These are phyloP conservation scores for Pseudohalonectria lignicola DNA, from an alignment of 2,329 filamentous ascomycete genomes.

Conservation along the genomic window DNA sequence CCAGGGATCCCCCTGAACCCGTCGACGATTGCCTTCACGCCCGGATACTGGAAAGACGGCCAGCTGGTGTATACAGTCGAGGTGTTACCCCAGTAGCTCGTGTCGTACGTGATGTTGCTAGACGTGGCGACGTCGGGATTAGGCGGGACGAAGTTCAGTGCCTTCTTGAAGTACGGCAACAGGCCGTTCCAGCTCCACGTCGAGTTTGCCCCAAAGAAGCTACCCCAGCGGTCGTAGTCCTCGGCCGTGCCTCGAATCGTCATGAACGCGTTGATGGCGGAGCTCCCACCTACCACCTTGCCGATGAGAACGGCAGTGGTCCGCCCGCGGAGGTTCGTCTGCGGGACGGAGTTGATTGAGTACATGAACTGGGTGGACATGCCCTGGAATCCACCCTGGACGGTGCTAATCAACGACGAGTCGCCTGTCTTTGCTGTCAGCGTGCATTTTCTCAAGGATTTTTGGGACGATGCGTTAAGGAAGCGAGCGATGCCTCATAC, in stretches of 20 bases:
- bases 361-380: constrained; percentile 11
- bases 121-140: constrained; percentile 9
- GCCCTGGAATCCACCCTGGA: constrained; percentile 9
- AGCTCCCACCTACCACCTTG: constrained; percentile 23
- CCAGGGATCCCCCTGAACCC: constrained; percentile 24
- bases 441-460: no score
- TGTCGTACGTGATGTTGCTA: constrained; percentile 20
- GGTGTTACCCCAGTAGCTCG: constrained; percentile 21
- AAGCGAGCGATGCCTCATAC: no score
- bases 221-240: constrained; percentile 22
- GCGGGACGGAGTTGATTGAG: constrained; percentile 16
- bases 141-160: constrained; percentile 8
- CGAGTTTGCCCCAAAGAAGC: constrained; percentile 12
- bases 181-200: constrained; percentile 13
- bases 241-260: constrained; percentile 19
- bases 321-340: constrained; percentile 14
- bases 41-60: constrained; percentile 24
- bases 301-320: constrained; percentile 12
- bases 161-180: constrained; percentile 21
- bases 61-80: constrained; percentile 22
- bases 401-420: constrained; percentile 9
- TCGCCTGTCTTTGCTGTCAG: constrained; percentile 6
- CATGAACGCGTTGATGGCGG: constrained; percentile 23
- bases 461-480: no score
- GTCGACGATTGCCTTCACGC: constrained; percentile 17